These are phyloP conservation scores for Nemania abortiva DNA, from an alignment of 2,329 filamentous ascomycete species.

Conservation along the genomic window DNA sequence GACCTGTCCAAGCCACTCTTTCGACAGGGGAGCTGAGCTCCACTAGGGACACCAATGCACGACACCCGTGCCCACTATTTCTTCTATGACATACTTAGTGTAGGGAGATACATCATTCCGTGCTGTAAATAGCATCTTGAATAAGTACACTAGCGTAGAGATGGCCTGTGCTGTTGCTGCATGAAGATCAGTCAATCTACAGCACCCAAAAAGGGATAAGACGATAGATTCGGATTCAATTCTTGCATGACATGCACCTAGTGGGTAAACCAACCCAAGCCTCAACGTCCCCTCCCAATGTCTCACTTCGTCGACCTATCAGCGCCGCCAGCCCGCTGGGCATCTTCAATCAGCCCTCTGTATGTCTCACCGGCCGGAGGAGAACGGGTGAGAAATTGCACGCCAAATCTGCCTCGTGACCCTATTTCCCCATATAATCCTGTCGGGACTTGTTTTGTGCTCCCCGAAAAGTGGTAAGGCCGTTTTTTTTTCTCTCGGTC, in stretches of 20 bases:
- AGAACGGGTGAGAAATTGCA: conserved; percentile 1
- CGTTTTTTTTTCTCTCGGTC: conserved; percentile 21
- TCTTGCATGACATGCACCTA: no score
- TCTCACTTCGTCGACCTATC: conserved; percentile 39
- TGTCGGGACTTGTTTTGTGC: conserved; percentile 2
- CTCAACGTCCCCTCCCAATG: conserved; percentile 14
- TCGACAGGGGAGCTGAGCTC: not conserved
- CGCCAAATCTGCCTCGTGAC: conserved; percentile 34
- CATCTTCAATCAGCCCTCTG: conserved; percentile 26
- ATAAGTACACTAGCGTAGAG: not conserved
- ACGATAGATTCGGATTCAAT: no score
- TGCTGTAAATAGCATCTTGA: no score
- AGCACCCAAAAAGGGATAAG: no score
- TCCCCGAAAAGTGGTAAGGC: conserved; percentile 11
- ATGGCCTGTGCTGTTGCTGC: not conserved
- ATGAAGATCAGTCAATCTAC: no score
- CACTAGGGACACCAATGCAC: conserved; percentile 26
- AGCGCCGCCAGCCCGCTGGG: conserved; percentile 20
- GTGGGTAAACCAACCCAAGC: not conserved
- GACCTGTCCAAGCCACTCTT: not conserved
- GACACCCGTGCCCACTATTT: conserved; percentile 18
- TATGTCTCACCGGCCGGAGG: conserved; percentile 37
- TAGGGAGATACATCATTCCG: not conserved
- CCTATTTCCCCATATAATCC: conserved; percentile 12
- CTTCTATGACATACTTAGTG: not conserved